Evolutionary conservation across 2,329 filamentous ascomycete genomes (phyloP).

Genomic region (Fusarium chaquense): DNA sequence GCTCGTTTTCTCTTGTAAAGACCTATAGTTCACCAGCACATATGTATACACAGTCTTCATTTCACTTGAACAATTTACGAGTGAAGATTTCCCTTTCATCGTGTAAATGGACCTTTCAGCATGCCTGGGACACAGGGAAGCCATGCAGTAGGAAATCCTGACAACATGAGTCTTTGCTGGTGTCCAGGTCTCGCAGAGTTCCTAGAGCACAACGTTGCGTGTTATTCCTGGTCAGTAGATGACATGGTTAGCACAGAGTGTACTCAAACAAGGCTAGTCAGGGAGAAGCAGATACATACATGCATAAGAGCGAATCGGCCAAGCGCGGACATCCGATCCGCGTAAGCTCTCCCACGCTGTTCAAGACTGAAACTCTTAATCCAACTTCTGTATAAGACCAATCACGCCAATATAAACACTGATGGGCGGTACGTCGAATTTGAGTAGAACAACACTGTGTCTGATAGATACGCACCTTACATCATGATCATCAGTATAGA

Average conservation of each 20-base stretch:
- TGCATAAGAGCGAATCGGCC: background rate
- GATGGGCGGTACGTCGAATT: background rate
- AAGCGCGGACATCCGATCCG: background rate
- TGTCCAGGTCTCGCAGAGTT: background rate
- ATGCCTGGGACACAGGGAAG: background rate
- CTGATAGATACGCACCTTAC: background rate
- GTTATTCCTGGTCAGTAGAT: background rate
- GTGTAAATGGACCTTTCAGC: background rate
- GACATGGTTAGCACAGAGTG: slow-evolving; percentile 4
- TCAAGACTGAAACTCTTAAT: slow-evolving; percentile 6
- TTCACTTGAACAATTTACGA: background rate
- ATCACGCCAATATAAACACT: background rate
- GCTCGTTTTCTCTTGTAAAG: too few species aligned
- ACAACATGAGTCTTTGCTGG: background rate
- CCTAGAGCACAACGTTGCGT: background rate
- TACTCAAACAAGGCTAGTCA: background rate
- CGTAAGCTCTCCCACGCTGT: background rate
- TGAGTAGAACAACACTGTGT: background rate
- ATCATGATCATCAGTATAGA: slow-evolving; percentile 12
- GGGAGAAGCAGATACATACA: background rate
- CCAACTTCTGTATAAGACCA: background rate
- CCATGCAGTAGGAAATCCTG: background rate
- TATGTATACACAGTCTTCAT: background rate
- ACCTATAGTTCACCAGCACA: too few species aligned
- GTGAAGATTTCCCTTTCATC: background rate